These are phyloP conservation scores for Pseudogymnoascus sp. DNA, from an alignment of 2,329 filamentous ascomycete species.

Conservation along the genomic window DNA sequence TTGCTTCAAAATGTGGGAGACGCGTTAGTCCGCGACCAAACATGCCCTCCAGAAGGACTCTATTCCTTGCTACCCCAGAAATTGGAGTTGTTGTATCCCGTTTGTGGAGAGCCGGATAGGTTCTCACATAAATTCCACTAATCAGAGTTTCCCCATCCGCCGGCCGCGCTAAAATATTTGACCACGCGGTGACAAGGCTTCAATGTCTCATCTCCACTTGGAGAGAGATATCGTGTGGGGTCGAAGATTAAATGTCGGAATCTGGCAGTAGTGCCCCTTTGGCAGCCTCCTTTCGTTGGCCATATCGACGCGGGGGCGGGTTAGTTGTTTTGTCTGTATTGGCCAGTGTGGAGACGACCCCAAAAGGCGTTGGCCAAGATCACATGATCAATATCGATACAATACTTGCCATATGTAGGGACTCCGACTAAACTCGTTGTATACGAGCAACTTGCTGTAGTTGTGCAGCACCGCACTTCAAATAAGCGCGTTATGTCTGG, in stretches of 20 bases:
- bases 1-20: not conserved
- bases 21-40: not conserved
- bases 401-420: not conserved
- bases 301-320: not conserved
- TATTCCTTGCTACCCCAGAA: constrained; percentile 3
- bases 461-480: not conserved
- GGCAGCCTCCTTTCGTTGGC: not conserved
- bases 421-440: not conserved
- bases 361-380: not conserved
- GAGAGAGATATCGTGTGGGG: constrained; percentile 3
- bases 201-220: not conserved
- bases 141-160: not conserved
- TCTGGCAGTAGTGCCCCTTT: not conserved
- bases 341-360: not conserved
- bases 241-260: not conserved
- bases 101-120: not conserved
- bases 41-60: not conserved
- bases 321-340: constrained; percentile 5
- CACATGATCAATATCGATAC: constrained; percentile 1
- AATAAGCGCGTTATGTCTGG: constrained; percentile 7
- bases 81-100: not conserved
- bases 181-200: not conserved
- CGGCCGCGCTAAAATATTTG: not conserved
- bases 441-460: not conserved
- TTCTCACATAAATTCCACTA: constrained; percentile 6